Conservation (phyloP, 805 yeast genomes). For the Ogataea nitratoaversa region DNA sequence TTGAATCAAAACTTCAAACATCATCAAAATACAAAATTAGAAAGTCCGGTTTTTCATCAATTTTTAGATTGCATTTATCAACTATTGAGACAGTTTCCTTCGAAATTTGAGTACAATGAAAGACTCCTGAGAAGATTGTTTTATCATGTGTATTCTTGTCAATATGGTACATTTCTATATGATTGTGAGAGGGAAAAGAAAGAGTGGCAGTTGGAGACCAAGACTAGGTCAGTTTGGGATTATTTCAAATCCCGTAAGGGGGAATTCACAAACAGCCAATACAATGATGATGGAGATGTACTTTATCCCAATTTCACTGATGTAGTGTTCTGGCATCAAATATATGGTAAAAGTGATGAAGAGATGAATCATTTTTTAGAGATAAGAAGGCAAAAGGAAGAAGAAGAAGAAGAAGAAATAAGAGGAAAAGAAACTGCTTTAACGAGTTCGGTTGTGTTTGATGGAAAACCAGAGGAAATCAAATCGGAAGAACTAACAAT, state of each 20-base stretch:
- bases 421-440: constrained; percentile 2
- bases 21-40: constrained; percentile 48
- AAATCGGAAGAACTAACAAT: neutral
- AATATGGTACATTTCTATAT: constrained; percentile 85
- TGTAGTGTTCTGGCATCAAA: constrained; percentile 86
- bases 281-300: constrained; percentile 38
- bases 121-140: constrained; percentile 77
- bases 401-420: neutral
- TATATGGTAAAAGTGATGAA: constrained; percentile 71
- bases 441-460: constrained; percentile 1
- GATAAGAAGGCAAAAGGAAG: neutral
- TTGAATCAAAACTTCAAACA: constrained; percentile 50
- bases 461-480: neutral
- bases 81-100: constrained; percentile 63
- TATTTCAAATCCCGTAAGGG: constrained; percentile 72
- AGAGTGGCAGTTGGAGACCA: constrained; percentile 35
- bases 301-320: constrained; percentile 58
- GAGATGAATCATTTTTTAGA: constrained; percentile 46
- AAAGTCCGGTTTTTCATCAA: constrained; percentile 94
- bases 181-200: constrained; percentile 66
- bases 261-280: constrained; percentile 62
- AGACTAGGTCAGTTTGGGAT: constrained; percentile 87
- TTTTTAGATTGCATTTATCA: constrained; percentile 89
- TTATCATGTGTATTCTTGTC: constrained; percentile 90
- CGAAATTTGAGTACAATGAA: constrained; percentile 80